Percentiles rank a stretch among this genome's conserved stretches.
Evolutionary conservation across 139 green algal species (phyloP).

Genomic region (Chlorella sp.): DNA sequence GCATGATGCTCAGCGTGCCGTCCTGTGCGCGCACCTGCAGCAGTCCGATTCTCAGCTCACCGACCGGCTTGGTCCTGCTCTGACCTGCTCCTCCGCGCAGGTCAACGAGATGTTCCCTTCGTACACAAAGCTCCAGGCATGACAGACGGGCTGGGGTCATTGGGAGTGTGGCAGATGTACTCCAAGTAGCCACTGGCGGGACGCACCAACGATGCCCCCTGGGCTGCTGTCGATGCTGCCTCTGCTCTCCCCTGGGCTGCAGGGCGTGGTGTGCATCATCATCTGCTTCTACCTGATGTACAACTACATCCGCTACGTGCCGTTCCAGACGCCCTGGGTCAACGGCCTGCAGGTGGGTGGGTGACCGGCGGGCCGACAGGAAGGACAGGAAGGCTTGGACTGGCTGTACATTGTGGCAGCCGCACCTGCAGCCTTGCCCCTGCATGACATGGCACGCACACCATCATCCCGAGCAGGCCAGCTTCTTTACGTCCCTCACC

Average conservation of each 20-base stretch:
- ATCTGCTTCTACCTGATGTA: constrained; percentile 40
- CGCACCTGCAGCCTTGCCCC: background rate
- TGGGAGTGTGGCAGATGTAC: no score
- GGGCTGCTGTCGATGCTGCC: no score
- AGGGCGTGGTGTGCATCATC: constrained; percentile 11
- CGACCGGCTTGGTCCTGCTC: no score
- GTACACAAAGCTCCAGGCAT: constrained; percentile 34
- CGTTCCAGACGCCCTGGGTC: constrained; percentile 52
- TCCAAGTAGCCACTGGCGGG: no score
- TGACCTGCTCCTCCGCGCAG: background rate
- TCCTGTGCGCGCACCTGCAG: no score
- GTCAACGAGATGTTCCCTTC: constrained; percentile 16
- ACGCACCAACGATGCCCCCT: no score
- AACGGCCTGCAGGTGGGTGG: constrained; percentile 40
- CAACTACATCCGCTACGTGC: constrained; percentile 24
- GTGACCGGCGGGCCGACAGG: background rate
- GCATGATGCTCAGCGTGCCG: no score
- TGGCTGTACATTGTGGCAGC: background rate
- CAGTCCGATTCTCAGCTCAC: no score
- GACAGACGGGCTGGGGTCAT: background rate
- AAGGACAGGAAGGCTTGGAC: background rate
- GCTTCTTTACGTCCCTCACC: constrained; percentile 46
- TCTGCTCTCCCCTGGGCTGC: background rate
- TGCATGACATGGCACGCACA: background rate
- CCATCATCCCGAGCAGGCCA: constrained; percentile 27